Base-by-base conservation (phyloP, 2,329 filamentous ascomycete genomes). In the Beauveria sp. region DNA sequence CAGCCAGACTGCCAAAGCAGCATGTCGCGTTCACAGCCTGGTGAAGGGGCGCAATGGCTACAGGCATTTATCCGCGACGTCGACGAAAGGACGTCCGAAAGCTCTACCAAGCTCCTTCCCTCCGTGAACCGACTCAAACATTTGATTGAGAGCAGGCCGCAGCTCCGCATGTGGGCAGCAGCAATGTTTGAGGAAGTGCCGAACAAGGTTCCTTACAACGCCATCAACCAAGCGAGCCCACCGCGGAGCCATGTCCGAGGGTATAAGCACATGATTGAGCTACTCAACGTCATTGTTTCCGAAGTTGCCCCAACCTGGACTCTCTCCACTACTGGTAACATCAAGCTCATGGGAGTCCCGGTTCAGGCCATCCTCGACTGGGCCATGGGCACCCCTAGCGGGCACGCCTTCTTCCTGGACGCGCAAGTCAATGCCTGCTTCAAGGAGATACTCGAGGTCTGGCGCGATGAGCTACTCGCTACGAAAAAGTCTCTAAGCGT, bases 321-420 rank as follows among this genome's bases (percentile, higher is more conserved):
- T 9, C 64, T 63, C 48, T 18, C 57, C 1, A 60, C 61, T 2
- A 38, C 50, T 7, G 64, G 61, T 3, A 12, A 12, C 0, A 24
- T 66, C 20, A 78, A 79, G 0, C 72, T 84, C 65, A 78, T 84
- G 22, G 83, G 83, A 0, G 72, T 83, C 3, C 83, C 83, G 0
- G 80, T 86, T 69, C 81, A 82, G 62, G 83, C 81, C 0, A 74
- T 86, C 9, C 70, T 86, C 14, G 80, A 85, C 67, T 86, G 81
- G 76, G 80, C 83, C 0, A 85, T 86, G 83, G 79, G 74, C 3
- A 86, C 82, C 0, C 73, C 75, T 0, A 78, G 75, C 31, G 84
- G 84, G 0, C 80, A 78, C 61, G 80, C 80, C 0, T 80, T 80
- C 43, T 86, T 85, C 67, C 74, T 83, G 1, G 76, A 80, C 45